A percentile compares a stretch with the other conserved stretches of the same genome.
Conservation (phyloP, 345 rosid genomes). For the Eucalyptus grandis region DNA sequence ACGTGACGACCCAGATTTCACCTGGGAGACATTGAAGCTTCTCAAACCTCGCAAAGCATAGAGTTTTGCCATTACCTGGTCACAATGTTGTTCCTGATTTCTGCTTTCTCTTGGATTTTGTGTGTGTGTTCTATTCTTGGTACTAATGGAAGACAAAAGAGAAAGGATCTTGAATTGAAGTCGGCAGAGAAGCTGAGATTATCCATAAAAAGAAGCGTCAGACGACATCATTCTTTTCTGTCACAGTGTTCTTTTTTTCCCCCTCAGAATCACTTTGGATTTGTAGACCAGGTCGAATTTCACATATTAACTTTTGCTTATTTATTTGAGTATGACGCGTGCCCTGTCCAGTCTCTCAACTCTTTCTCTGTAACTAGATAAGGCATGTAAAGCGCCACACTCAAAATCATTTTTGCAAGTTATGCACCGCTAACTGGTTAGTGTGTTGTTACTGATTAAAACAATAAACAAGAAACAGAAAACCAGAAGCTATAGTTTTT, state of each 20-base stretch:
- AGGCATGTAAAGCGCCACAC: not conserved
- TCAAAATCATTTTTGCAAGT: not conserved
- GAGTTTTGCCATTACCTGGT: not conserved
- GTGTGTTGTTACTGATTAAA: too few relatives aligned
- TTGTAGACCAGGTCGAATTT: not conserved
- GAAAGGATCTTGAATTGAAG: not conserved
- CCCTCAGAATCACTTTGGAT: not conserved
- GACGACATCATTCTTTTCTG: not conserved
- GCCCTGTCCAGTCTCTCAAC: not conserved
- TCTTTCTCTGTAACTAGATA: not conserved
- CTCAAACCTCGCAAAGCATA: constrained; percentile 6
- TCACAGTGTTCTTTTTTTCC: not conserved
- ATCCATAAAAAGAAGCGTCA: not conserved
- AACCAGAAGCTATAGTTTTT: too few relatives aligned
- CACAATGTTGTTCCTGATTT: too few relatives aligned
- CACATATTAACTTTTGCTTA: not conserved
- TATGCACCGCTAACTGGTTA: not conserved
- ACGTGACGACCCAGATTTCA: constrained; percentile 8
- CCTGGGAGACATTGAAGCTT: constrained; percentile 9
- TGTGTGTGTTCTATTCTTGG: not conserved
- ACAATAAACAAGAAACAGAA: too few relatives aligned
- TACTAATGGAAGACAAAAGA: not conserved
- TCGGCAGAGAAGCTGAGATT: not conserved
- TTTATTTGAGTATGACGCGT: not conserved
- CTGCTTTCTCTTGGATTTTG: not conserved